Evolutionary conservation across 192 early-diverging fungal species (phyloP), one percentile per base, ranked within the genome.

Genomic region (Coemansia sp.): DNA sequence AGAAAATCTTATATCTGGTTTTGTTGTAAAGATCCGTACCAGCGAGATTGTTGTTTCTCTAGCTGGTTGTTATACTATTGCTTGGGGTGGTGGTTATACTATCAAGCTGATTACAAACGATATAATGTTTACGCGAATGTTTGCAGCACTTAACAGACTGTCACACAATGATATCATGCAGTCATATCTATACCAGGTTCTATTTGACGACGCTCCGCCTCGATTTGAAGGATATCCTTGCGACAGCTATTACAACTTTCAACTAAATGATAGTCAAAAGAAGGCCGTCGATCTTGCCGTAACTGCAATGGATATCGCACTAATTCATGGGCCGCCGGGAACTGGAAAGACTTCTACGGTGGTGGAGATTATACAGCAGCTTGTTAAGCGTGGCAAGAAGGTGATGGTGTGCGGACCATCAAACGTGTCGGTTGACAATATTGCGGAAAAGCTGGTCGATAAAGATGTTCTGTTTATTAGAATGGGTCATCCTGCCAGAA

Each of bases 391-490:
- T 3, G 83, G 84, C 24, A 76, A 88, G 30, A 64, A 84, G 4
- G 77, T 93, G 5, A 68, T 95, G 1, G 91, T 92, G 2, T 95
- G 93, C 63, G 93, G 89, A 1, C 90, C 92, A 1, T 89, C 87
- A 22, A 95, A 93, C 56, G 88, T 91, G 30, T 87, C 88, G 55
- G 91, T 84, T 83, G 92, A 93, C 63, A 93, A 92, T 60, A 61
- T 93, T 26, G 92, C 90, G 14, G 88, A 88, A 51, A 76, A 90
- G 18, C 73, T 95, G 19, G 74, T 83, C 3, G 54, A 60, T 7
- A 67, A 71, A 58, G 68, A 77, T 3, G 53, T 91, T 9, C 69
- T 78, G 18, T 72, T 93, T 53, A 85, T 90, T 1, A 84, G 93
- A 1, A 48, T 91, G 25, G 93, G 93, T 0, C 89, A 93, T 58